phyloP scores from a whole-genome alignment of 106 monocot species.

The Acanthochlamys bracteata region DNA sequence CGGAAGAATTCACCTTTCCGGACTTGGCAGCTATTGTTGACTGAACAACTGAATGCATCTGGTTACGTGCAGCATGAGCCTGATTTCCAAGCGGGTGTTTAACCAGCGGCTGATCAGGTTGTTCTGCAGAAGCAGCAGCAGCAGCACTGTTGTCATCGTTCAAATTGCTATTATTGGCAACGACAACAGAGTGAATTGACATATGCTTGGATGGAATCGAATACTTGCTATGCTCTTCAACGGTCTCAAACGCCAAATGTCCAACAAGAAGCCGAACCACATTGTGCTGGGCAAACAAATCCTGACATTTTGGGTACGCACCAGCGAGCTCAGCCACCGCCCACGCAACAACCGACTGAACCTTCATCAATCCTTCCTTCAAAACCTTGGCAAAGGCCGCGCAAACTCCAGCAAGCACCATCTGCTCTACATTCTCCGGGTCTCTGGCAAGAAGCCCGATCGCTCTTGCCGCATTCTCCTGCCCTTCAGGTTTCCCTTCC shows the following conservation, averaged over 20 bases:
- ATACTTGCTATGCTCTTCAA: slow-evolving; percentile 85
- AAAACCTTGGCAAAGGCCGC: slow-evolving; percentile 61
- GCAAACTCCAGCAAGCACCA: slow-evolving; percentile 64
- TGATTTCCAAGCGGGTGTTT: slow-evolving; percentile 17
- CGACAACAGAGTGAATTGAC: slow-evolving; percentile 46
- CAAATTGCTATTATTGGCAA: slow-evolving; percentile 18
- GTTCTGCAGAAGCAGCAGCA: not conserved
- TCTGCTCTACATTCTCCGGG: slow-evolving; percentile 68
- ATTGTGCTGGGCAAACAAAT: slow-evolving; percentile 69
- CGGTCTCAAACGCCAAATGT: slow-evolving; percentile 84
- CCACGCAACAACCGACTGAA: slow-evolving; percentile 65
- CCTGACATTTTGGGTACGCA: slow-evolving; percentile 55
- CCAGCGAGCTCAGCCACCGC: slow-evolving; percentile 65
- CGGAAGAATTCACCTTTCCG: not conserved
- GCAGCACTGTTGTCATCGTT: not conserved
- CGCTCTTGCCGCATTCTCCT: slow-evolving; percentile 70
- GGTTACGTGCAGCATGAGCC: slow-evolving; percentile 11
- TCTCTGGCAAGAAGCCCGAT: slow-evolving; percentile 65
- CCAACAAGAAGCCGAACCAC: slow-evolving; percentile 70
- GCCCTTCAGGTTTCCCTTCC: slow-evolving; percentile 74
- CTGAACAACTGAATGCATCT: slow-evolving; percentile 47
- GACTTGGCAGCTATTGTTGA: slow-evolving; percentile 39
- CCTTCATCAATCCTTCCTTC: slow-evolving; percentile 66
- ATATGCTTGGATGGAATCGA: slow-evolving; percentile 34
- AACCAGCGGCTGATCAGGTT: not conserved